phyloP scores from a whole-genome alignment of 2,329 filamentous ascomycete genomes.

The Fusarium decemcellulare region DNA sequence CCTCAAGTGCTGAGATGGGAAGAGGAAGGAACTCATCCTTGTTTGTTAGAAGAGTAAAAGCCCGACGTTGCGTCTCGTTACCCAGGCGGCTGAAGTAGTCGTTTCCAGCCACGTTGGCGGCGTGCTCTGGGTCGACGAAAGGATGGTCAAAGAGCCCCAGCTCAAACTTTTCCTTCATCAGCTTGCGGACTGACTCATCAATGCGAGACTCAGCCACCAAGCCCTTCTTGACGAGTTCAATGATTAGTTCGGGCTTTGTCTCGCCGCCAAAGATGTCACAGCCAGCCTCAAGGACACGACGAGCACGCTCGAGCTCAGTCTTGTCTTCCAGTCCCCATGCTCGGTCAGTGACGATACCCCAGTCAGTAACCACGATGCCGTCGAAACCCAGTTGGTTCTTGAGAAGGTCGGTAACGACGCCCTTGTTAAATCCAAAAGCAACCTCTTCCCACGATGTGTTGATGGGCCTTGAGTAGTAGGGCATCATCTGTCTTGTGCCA shows the following conservation, averaged over 20 bases:
- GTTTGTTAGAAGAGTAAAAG: slow-evolving; percentile 48
- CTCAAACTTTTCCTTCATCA: slow-evolving; percentile 65
- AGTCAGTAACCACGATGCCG: slow-evolving; percentile 67
- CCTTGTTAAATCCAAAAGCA: slow-evolving; percentile 66
- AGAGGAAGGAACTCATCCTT: slow-evolving; percentile 43
- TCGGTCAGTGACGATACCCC: slow-evolving; percentile 66
- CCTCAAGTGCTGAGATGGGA: slow-evolving; percentile 1
- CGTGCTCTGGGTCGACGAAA: slow-evolving; percentile 59
- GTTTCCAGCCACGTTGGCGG: slow-evolving; percentile 57
- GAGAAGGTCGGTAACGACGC: slow-evolving; percentile 64
- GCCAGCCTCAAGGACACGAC: slow-evolving; percentile 61
- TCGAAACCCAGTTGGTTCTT: slow-evolving; percentile 63
- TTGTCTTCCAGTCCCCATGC: slow-evolving; percentile 65
- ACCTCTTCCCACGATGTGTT: slow-evolving; percentile 62
- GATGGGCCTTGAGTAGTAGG: slow-evolving; percentile 64
- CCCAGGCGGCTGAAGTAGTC: slow-evolving; percentile 55
- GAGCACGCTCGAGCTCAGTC: slow-evolving; percentile 53
- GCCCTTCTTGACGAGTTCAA: slow-evolving; percentile 61
- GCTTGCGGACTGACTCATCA: slow-evolving; percentile 60
- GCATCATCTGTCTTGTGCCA: slow-evolving; percentile 66
- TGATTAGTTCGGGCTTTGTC: slow-evolving; percentile 60
- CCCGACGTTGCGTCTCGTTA: slow-evolving; percentile 45
- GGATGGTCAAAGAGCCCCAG: slow-evolving; percentile 67
- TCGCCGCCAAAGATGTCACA: slow-evolving; percentile 69
- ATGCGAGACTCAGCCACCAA: slow-evolving; percentile 57